Evolutionary conservation across 495 filamentous ascomycete species (phyloP), one percentile per base, ranked within the genome.

Genomic region (Penicillium pulvis): DNA sequence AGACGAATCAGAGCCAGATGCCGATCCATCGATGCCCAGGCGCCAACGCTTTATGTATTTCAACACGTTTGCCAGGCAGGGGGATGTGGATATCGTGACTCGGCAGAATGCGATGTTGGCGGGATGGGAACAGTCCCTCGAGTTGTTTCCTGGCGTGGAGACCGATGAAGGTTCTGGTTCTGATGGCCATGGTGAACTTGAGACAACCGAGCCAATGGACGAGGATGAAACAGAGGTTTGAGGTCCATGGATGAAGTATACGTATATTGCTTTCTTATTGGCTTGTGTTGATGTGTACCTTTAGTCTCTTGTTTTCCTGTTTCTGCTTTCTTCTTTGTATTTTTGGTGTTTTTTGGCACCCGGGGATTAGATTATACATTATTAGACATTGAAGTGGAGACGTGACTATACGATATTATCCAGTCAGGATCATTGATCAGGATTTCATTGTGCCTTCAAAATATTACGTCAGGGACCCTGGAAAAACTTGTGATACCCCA

Each of bases 141-240:
- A 44, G 10, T 24, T 54, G 28, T 54, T 54, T 19, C 51, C 51
- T 9, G 51, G 51, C 16, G 51, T 54, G 19, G 39, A 44, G 24
- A 0, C 28, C 6, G 36, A 39, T 33, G 10, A 14, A 41, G 16
- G n/a, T 41, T 16, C 14, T 17, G 39, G 16, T 41, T 7, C 39
- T 41, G 39, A 17, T n/a, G 16, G 6, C 39, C 39, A 41, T 6
- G 14, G 39, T 17, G 12, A 36, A 36, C 10, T 12, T 14, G 9
- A 36, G 33, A 4, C 10, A 9, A 11, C 3, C 2, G 39, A 41
- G 39, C 14, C 3, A 16, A 41, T 0, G 7, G 4, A 41, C 7
- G 39, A 41, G 39, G 16, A 17, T 16, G 39, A 4, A 16, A 41
- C 1, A 6, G 39, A 7, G 16, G 16, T 6, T 41, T n/a, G 4